Evolutionary conservation across 2,329 filamentous ascomycete species (phyloP), one percentile per base, ranked within the genome.

Genomic region (Apiospora arundinis): DNA sequence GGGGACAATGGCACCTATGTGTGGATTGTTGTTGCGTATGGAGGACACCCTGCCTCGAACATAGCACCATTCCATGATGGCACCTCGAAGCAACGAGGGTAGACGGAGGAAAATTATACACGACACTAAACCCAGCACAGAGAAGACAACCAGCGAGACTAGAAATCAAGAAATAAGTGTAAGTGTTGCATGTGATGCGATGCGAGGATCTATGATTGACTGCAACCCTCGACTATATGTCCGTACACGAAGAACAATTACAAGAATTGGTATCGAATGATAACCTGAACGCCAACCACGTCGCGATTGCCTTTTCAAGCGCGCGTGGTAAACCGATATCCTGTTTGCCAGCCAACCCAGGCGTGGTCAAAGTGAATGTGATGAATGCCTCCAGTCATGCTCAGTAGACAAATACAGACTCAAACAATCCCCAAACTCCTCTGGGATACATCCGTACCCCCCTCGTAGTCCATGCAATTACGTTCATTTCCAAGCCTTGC

Each of bases 401-500:
- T n/a, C n/a, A 40, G 56, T 63, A 63, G 32, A 63, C 56, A 63
- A 63, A 40, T 40, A 63, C 11, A 63, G 2, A 63, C 32, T 40
- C 56, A 63, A 63, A 63, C 32, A 63, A 40, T 11, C 21, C 56
- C 56, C 23, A 63, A 60, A 63, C 56, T 63, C 56, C 56, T 63
- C 56, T 11, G 11, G 21, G n/a, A n/a, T 40, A 63, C 56, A 63
- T 6, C 32, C 32, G 32, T 23, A 40, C n/a, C 18, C 49, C 28
- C 12, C 32, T 37, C 56, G 32, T 63, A 8, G 32, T 63, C 21
- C 56, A 37, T 63, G 11, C 32, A 40, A 42, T 67, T 28, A 45
- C 45, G 23, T 71, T 71, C 77, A 80, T 28, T 81, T 81, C 88
- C 88, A 90, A 37, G 86, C 83, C 76, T 85, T 89, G 37, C 89